These are phyloP conservation scores for Erigeron philadelphicus DNA, from an alignment of 140 eudicot species.

Conservation along the genomic window DNA sequence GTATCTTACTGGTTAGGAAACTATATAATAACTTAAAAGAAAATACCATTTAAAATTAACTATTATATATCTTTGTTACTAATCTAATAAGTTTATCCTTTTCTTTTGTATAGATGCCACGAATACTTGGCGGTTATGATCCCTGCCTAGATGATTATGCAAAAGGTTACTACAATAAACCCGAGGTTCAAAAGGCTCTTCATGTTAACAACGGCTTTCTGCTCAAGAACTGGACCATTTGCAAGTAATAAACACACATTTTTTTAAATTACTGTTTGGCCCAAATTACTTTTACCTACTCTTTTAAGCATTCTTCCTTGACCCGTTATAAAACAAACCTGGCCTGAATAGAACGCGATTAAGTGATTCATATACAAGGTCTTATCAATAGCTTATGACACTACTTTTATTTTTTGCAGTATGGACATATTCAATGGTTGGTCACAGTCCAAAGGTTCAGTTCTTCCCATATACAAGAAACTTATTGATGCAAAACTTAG, in stretches of 20 bases:
- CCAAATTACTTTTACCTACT: too few species aligned
- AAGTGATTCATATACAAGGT: background rate
- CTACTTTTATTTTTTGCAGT: conserved; percentile 34
- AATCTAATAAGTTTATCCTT: background rate
- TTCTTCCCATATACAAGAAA: conserved; percentile 83
- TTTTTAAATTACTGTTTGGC: conserved; percentile 11
- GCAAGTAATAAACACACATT: conserved; percentile 60
- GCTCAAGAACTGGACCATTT: conserved; percentile 80
- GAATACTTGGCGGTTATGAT: conserved; percentile 83
- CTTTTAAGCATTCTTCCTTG: too few species aligned
- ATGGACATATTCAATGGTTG: conserved; percentile 64
- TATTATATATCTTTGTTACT: too few species aligned
- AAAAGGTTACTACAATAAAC: conserved; percentile 65
- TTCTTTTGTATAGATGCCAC: conserved; percentile 57
- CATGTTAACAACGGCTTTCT: conserved; percentile 62
- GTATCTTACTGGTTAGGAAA: background rate
- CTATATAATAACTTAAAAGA: background rate
- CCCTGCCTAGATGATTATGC: conserved; percentile 93
- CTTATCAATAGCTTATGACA: background rate
- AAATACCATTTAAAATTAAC: background rate
- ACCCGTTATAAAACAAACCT: too few species aligned
- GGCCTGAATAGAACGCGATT: too few species aligned
- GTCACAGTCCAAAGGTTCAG: conserved; percentile 62
- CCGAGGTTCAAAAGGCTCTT: conserved; percentile 84
- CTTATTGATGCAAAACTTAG: conserved; percentile 79